Base-by-base conservation (phyloP, 2,329 filamentous ascomycete species). In the Ceratocystis cubensis region DNA sequence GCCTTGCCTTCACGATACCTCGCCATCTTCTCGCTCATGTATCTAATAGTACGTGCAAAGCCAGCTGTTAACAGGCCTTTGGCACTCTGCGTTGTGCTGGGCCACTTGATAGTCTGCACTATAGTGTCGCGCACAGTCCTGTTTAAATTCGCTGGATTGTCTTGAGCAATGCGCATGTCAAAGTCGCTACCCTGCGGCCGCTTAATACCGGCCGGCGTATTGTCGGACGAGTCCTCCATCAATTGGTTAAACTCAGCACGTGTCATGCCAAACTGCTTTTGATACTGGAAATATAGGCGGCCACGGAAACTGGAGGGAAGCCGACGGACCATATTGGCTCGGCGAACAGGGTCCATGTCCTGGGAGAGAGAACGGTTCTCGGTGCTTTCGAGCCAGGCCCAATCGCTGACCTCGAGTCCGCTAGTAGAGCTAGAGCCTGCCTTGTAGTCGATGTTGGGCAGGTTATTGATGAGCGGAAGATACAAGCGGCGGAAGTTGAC, bases 311-410 rank as follows among this genome's bases (percentile, higher is more conserved):
- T 82, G 71, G 88, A 88, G 3, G 94, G 94, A 10, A 99, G 79
- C 13, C 94, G 87, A 4, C 94, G 86, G 8, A 99, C 93, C 90
- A 99, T 99, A 76, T 99, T 99, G 20, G 89, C 91, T 67, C 94
- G 86, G 72, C 89, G 91, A 67, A 89, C 78, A 0, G 92, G 89
- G 72, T 96, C 89, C 91, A 97, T 95, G 72, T 97, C 91, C 75
- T 99, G 94, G 53, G 82, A 80, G 22, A 99, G 79, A 17, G 78
- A 81, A 70, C 89, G 81, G 70, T 94, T 85, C 30, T 84, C 79
- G 13, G 80, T 76, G 0, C 74, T 74, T 64, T 78, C 74, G 63
- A 78, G 73, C 76, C 76, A 78, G 30, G 74, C 71, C 37, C 75
- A 72, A 57, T 78, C 76, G 59, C 75, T 75, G 0, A 82, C 76